Evolutionary conservation across 1,284 basidiomycete species (phyloP).

Genomic region (Moesziomyces parantarcticus): DNA sequence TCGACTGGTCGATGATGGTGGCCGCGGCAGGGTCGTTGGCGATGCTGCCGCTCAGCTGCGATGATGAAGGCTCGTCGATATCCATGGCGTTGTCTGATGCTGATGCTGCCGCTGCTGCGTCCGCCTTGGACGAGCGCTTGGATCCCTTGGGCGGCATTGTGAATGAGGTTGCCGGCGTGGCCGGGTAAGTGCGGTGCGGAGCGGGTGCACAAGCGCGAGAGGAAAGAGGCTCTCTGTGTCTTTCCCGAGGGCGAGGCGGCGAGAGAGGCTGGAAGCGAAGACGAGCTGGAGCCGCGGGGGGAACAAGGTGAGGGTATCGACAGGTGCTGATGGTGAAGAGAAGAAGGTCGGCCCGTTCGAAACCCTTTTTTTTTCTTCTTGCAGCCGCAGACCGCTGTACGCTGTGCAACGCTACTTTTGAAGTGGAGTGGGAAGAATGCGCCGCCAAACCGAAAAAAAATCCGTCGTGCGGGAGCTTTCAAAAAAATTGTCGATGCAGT

Average conservation of each 20-base stretch:
- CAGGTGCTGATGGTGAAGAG: not conserved
- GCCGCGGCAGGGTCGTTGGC: slow-evolving; percentile 38
- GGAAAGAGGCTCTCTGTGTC: not conserved
- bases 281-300: no score
- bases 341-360: not conserved
- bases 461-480: not conserved
- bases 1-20: slow-evolving; percentile 35
- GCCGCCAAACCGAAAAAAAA: not conserved
- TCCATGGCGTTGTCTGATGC: slow-evolving; percentile 29
- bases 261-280: no score
- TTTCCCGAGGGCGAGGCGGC: no score
- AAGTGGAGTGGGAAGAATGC: not conserved
- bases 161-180: not conserved
- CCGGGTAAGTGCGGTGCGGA: not conserved
- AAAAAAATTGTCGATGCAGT: no score
- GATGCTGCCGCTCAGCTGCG: slow-evolving; percentile 28
- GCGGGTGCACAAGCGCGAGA: no score
- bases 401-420: not conserved
- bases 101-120: slow-evolving; percentile 5
- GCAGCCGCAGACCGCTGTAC: not conserved
- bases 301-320: not conserved
- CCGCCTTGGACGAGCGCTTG: slow-evolving; percentile 18
- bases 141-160: slow-evolving; percentile 46
- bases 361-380: not conserved
- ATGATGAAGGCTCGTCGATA: slow-evolving; percentile 36